phyloP scores from a whole-genome alignment of 371 early-diverging fungal genomes.

The Quaeritorhiza haematococci region DNA sequence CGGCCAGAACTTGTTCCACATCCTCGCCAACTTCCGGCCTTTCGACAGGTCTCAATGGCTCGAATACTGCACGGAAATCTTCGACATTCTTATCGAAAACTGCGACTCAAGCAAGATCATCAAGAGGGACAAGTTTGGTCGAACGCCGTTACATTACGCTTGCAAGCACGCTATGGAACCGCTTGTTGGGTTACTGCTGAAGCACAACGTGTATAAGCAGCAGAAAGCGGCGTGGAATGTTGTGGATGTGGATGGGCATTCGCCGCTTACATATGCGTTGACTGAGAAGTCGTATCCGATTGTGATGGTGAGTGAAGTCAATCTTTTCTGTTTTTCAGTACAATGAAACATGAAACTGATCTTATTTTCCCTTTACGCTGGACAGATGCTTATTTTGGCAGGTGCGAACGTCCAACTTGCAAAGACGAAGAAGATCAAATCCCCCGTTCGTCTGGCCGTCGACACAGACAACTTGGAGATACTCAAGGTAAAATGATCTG shows the following conservation, averaged over 20 bases:
- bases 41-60: conserved; percentile 42
- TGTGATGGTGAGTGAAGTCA: conserved; percentile 5
- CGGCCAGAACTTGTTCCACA: conserved; percentile 44
- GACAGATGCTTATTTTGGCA: conserved; percentile 23
- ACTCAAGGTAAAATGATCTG: background rate
- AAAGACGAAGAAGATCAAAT: conserved; percentile 22
- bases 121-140: conserved; percentile 26
- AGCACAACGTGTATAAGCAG: background rate
- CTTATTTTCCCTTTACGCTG: conserved; percentile 13
- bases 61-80: conserved; percentile 44
- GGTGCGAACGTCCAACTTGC: conserved; percentile 29
- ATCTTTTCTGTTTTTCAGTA: conserved; percentile 1
- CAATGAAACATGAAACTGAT: background rate
- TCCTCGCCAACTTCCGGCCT: conserved; percentile 42
- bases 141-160: conserved; percentile 50
- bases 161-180: conserved; percentile 36
- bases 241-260: conserved; percentile 30
- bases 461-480: conserved; percentile 15
- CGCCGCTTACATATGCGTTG: conserved; percentile 49
- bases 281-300: no score
- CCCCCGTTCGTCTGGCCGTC: conserved; percentile 42
- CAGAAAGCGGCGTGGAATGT: conserved; percentile 19
- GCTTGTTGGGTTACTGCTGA: conserved; percentile 27
- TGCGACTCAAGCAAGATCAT: no score
- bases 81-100: conserved; percentile 13